These are phyloP conservation scores for Spergularia azorica DNA, from an alignment of 179 eudicot genomes.

Conservation along the genomic window DNA sequence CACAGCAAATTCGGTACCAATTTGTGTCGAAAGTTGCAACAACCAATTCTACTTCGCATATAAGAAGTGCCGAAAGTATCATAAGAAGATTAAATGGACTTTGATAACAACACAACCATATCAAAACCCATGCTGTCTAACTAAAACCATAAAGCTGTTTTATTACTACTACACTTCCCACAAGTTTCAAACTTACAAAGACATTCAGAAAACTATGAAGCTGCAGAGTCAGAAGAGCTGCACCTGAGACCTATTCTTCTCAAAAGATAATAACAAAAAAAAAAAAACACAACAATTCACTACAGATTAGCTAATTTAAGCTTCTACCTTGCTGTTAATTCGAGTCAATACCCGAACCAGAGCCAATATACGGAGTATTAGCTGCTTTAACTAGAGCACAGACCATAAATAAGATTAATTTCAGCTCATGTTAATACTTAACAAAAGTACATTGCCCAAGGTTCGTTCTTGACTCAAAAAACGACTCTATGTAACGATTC, in stretches of 20 bases:
- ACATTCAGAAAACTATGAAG: constrained; percentile 17
- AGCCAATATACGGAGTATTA: constrained; percentile 12
- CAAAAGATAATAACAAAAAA: constrained; percentile 19
- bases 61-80: too few species aligned
- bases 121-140: constrained; percentile 5
- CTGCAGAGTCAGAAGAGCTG: constrained; percentile 14
- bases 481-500: constrained; percentile 25
- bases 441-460: constrained; percentile 34
- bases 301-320: constrained; percentile 15
- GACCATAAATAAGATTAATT: background rate
- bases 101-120: background rate
- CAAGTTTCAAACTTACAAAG: constrained; percentile 22
- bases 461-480: constrained; percentile 89
- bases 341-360: constrained; percentile 54
- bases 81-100: too few species aligned
- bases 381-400: constrained; percentile 10
- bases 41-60: too few species aligned
- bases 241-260: constrained; percentile 26
- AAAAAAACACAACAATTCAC: constrained; percentile 4
- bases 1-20: too few species aligned
- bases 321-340: constrained; percentile 21
- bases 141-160: background rate
- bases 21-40: too few species aligned
- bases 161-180: background rate
- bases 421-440: constrained; percentile 11